phyloP scores from a whole-genome alignment of 805 yeast species.

The Spathaspora passalidarum region DNA sequence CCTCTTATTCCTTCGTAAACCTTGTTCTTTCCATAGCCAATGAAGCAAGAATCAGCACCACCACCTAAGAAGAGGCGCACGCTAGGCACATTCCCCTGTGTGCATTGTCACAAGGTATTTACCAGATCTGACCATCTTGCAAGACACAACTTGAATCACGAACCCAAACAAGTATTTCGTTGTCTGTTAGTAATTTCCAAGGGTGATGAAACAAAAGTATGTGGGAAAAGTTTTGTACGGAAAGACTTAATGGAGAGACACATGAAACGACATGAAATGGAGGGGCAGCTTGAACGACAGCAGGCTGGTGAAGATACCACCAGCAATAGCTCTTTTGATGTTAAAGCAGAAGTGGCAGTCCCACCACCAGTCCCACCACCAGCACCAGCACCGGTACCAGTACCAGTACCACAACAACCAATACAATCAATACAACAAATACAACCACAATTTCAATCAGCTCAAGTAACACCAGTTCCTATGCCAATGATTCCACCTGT shows the following conservation, averaged over 20 bases:
- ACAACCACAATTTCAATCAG: background rate
- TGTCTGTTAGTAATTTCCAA: slow-evolving; percentile 49
- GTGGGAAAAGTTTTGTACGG: slow-evolving; percentile 62
- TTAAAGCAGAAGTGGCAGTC: background rate
- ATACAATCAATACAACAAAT: background rate
- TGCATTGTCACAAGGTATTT: slow-evolving; percentile 53
- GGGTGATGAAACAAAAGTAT: slow-evolving; percentile 38
- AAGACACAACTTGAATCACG: slow-evolving; percentile 61
- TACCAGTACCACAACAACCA: background rate
- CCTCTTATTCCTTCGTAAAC: background rate
- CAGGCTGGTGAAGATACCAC: background rate
- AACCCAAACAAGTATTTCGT: slow-evolving; percentile 48
- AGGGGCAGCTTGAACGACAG: background rate
- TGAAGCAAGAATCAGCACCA: background rate
- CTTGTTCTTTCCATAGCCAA: background rate
- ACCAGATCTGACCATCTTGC: slow-evolving; percentile 63
- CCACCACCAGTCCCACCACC: slow-evolving; percentile 1
- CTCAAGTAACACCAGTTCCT: background rate
- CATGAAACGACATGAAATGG: slow-evolving; percentile 22
- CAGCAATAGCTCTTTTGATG: background rate
- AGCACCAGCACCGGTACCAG: background rate
- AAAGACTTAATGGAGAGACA: slow-evolving; percentile 51
- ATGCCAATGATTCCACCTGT: background rate
- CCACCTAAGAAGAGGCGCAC: slow-evolving; percentile 22
- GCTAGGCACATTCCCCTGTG: slow-evolving; percentile 31